Percentiles rank a stretch among this genome's conserved stretches.
phyloP scores from a whole-genome alignment of 306 rosid genomes.

The Hylodesmum podocarpum region DNA sequence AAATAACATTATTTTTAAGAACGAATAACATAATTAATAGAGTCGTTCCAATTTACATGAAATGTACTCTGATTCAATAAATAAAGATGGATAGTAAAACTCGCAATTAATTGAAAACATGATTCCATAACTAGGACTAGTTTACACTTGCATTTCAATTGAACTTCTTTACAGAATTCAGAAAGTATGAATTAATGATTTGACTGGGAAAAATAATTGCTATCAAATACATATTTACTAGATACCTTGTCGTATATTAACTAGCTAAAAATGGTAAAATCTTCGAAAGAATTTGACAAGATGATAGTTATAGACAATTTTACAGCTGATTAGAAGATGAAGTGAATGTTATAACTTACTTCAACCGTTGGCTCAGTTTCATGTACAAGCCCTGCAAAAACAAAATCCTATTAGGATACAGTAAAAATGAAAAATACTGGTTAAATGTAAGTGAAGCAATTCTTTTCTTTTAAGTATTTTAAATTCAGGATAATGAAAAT shows the following conservation, averaged over 20 bases:
- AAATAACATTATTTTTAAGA: neutral
- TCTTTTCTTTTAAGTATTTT: conserved; percentile 9
- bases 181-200: conserved; percentile 18
- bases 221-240: conserved; percentile 25
- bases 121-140: neutral
- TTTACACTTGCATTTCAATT: neutral
- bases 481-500: neutral
- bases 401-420: conserved; percentile 24
- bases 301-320: conserved; percentile 2
- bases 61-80: neutral
- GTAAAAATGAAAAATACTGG: neutral
- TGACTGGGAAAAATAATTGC: neutral
- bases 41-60: neutral
- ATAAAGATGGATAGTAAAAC: neutral
- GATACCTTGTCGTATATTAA: conserved; percentile 6
- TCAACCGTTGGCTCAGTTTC: conserved; percentile 71
- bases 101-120: neutral
- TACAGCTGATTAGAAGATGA: conserved; percentile 28
- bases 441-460: neutral
- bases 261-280: neutral
- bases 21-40: neutral
- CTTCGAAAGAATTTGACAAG: neutral
- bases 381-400: conserved; percentile 91
- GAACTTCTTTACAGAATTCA: conserved; percentile 18
- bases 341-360: conserved; percentile 36